Base-by-base conservation (phyloP, 768 basidiomycete genomes). In the Leccinum arenicola region DNA sequence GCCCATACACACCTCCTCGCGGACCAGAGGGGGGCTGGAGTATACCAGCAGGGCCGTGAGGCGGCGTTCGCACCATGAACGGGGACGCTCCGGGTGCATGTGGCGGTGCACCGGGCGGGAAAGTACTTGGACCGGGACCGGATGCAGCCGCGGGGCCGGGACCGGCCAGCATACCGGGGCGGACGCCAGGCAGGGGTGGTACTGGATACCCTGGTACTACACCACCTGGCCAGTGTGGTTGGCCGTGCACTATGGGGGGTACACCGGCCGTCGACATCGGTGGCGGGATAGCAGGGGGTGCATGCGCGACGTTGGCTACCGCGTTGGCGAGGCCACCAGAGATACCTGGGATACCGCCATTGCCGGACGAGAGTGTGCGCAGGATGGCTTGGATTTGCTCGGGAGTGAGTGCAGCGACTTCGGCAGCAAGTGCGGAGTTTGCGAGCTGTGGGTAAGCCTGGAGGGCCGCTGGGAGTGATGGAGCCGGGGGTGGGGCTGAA, bases 331-430 rank as follows among this genome's bases (percentile, higher is more conserved):
- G 59, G 61, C 70, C 64, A 53, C 70, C 50, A 69, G 69, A 53
- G 66, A 76, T 54, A 70, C 63, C 69, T 2, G 61, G 65, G 43
- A 68, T 64, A 61, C 72, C 69, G 9, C 78, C 70, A 50, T 72
- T 78, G 53, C 75, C 74, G 2, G 80, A 77, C 17, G 75, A 70
- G 4, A 92, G 76, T 0, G 86, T 79, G 36, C 81, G 80, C 12
- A 91, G 74, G 73, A 91, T 83, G 51, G 81, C 72, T 60, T 88
- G 85, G 38, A 92, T 84, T 68, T 91, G 90, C 52, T 89, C 89
- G 0, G 88, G 88, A 3, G 88, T 89, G 15, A 92, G 79, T 36
- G 84, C 78, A 6, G 89, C 86, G 6, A 91, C 83, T 66, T 90
- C 86, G 6, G 86, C 83, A 8, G 86, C 85, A 40, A 93, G 80